A percentile compares a stretch with the other conserved stretches of the same genome.
phyloP scores from a whole-genome alignment of 2,329 filamentous ascomycete species.

The Penicillium frequentans region DNA sequence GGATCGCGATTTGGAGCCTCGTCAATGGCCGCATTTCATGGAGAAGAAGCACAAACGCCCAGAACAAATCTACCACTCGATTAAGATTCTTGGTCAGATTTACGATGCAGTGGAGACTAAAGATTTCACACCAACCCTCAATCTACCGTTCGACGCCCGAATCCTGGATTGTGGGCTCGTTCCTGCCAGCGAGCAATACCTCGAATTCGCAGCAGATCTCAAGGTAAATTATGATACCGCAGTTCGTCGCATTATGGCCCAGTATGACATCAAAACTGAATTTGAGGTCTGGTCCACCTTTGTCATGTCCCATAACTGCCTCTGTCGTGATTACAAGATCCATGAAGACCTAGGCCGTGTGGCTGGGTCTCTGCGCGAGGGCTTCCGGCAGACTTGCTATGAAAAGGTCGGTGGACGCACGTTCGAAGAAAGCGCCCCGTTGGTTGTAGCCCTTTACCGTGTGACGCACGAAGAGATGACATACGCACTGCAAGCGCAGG shows the following conservation, averaged over 20 bases:
- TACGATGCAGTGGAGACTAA: conserved; percentile 73
- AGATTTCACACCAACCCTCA: conserved; percentile 72
- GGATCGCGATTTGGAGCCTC: conserved; percentile 59
- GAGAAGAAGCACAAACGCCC: conserved; percentile 59
- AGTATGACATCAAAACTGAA: conserved; percentile 79
- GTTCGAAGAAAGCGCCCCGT: conserved; percentile 62
- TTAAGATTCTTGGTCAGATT: conserved; percentile 72
- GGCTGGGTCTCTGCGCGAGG: conserved; percentile 63
- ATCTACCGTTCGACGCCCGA: conserved; percentile 71
- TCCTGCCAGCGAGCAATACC: conserved; percentile 52
- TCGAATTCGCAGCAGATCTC: conserved; percentile 62
- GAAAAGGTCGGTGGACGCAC: conserved; percentile 63
- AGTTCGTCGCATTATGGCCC: conserved; percentile 77
- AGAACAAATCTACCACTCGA: conserved; percentile 62
- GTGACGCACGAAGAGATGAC: conserved; percentile 72
- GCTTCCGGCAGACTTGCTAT: conserved; percentile 67
- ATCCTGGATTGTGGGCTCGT: conserved; percentile 63
- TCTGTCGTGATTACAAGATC: conserved; percentile 78
- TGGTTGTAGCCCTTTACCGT: conserved; percentile 85
- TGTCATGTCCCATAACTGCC: conserved; percentile 69
- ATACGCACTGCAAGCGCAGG: neutral
- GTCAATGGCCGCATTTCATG: conserved; percentile 82
- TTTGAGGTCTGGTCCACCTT: conserved; percentile 93
- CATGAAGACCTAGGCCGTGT: conserved; percentile 78
- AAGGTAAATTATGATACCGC: conserved; percentile 77